phyloP scores from a whole-genome alignment of 139 green algal species.

The Astrephomene gubernaculifera region DNA sequence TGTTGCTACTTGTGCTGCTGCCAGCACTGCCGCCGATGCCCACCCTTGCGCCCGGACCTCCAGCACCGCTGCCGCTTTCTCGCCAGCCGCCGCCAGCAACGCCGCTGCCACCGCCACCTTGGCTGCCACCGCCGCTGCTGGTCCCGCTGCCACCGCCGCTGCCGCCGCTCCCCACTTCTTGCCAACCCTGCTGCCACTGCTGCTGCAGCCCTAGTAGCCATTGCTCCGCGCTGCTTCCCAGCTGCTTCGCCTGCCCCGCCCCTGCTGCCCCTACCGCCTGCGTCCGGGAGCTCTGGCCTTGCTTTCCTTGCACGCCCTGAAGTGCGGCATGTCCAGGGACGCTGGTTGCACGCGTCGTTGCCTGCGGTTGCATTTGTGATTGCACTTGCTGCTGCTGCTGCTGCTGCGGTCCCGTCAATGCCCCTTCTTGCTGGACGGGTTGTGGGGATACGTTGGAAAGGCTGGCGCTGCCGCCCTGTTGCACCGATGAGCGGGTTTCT shows the following conservation, averaged over 20 bases:
- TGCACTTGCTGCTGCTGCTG: neutral
- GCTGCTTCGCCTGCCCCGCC: neutral
- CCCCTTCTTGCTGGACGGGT: no score
- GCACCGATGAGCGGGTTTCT: neutral
- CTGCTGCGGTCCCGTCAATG: neutral
- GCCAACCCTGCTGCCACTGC: neutral
- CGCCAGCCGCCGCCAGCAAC: neutral
- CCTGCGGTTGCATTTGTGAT: neutral
- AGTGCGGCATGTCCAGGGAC: no score
- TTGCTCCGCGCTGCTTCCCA: neutral
- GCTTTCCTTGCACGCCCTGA: no score
- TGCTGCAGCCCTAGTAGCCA: neutral
- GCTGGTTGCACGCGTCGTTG: no score
- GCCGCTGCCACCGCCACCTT: neutral
- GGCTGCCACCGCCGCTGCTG: no score
- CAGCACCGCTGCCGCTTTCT: neutral
- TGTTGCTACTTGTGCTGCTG: neutral
- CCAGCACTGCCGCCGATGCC: neutral
- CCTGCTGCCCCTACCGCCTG: neutral
- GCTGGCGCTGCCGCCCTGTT: neutral
- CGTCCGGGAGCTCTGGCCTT: no score
- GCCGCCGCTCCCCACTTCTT: neutral
- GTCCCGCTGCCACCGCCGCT: neutral
- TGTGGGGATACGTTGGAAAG: neutral
- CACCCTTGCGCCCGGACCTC: neutral